Conservation (phyloP, 192 early-diverging fungal species). For the Coemansia sp. region DNA sequence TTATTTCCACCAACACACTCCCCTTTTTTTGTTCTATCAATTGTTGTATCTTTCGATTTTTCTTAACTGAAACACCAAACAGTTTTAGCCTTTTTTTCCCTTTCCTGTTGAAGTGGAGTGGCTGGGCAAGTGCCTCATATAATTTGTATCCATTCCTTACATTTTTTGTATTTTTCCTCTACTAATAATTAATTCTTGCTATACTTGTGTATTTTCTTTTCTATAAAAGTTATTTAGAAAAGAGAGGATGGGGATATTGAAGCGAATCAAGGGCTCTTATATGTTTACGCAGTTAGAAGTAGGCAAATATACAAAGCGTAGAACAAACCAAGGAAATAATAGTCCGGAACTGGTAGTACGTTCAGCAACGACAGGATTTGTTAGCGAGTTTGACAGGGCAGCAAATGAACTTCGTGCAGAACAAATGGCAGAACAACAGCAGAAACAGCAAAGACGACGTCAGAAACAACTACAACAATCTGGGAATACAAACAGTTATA, state of each 20-base stretch:
- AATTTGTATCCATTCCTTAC: too few relatives aligned
- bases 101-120: neutral
- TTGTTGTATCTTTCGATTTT: neutral
- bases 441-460: conserved; percentile 5
- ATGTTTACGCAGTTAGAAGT: conserved; percentile 56
- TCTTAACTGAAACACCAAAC: neutral
- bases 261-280: conserved; percentile 54
- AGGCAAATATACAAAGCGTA: conserved; percentile 57
- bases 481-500: neutral
- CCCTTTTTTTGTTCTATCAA: neutral
- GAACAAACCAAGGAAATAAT: conserved; percentile 5
- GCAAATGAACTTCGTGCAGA: conserved; percentile 29
- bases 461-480: too few relatives aligned
- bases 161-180: conserved; percentile 1
- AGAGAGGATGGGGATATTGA: conserved; percentile 43
- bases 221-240: too few relatives aligned
- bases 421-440: conserved; percentile 12
- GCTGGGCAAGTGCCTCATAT: neutral
- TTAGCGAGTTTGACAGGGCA: conserved; percentile 45
- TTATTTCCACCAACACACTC: neutral
- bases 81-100: neutral
- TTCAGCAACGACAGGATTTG: conserved; percentile 16
- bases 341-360: conserved; percentile 1
- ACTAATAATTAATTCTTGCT: neutral
- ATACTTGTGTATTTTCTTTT: neutral